Percentiles rank a stretch among this genome's conserved stretches.
Evolutionary conservation across 2,329 filamentous ascomycete genomes (phyloP).

Genomic region (Fusarium musae): DNA sequence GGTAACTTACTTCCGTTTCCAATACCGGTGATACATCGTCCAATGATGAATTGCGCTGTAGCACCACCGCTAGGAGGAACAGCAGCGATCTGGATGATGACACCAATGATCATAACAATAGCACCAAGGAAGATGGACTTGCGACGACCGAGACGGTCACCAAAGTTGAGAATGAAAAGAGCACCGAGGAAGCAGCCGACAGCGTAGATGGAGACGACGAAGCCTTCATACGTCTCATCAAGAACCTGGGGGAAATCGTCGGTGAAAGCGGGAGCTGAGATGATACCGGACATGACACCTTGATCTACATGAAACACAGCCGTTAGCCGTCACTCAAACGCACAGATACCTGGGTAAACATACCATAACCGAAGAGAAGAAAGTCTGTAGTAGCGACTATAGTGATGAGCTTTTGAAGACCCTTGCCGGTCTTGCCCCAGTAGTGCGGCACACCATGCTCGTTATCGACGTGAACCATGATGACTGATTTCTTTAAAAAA

Average conservation of each 20-base stretch:
- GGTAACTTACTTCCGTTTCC: constrained; percentile 56
- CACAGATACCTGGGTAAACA: constrained; percentile 34
- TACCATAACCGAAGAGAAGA: constrained; percentile 33
- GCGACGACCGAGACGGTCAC: constrained; percentile 62
- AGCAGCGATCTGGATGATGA: constrained; percentile 65
- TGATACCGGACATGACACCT: constrained; percentile 65
- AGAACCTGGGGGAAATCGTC: constrained; percentile 56
- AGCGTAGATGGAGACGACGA: constrained; percentile 62
- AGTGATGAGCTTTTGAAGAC: constrained; percentile 29
- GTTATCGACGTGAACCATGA: constrained; percentile 36
- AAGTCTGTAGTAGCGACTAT: constrained; percentile 33
- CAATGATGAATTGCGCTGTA: constrained; percentile 62
- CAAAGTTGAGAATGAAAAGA: constrained; percentile 61
- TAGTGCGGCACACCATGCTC: constrained; percentile 28
- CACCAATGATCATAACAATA: constrained; percentile 69
- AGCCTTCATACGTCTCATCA: constrained; percentile 58
- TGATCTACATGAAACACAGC: constrained; percentile 53
- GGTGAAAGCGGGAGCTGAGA: constrained; percentile 61
- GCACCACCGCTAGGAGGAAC: constrained; percentile 47
- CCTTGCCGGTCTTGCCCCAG: constrained; percentile 35
- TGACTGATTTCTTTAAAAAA: constrained; percentile 3
- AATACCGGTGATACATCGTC: constrained; percentile 63
- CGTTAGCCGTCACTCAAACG: neutral
- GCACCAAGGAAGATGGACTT: constrained; percentile 67
- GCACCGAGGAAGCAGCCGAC: constrained; percentile 64